Base-by-base conservation (phyloP, 2,329 filamentous ascomycete genomes). In the Bipolaris bicolor region DNA sequence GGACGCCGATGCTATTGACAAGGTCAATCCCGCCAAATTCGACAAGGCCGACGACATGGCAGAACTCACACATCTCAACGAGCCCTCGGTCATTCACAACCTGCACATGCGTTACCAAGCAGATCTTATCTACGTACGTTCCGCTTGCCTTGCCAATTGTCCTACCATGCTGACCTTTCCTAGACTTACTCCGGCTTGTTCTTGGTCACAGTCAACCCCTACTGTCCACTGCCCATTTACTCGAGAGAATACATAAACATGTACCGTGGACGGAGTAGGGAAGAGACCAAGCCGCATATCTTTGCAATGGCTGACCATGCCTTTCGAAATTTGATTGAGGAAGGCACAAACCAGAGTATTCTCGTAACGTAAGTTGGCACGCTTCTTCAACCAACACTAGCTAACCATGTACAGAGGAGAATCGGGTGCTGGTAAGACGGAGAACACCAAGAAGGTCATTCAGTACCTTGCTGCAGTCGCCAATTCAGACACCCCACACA, bases 1-100 rank as follows among this genome's bases (percentile, higher is more conserved):
- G 49, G 89, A 94, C 65, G 80, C 86, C 49, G 93, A 98, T 69
- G 90, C 88, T 68, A 92, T 97, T 66, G 96, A 99, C 83, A 98
- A 97, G 79, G 96, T 99, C 81, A 99, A 99, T 78, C 95, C 95
- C 45, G 94, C 94, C 71, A 99, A 99, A 76, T 99, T 99, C 80
- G 95, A 99, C 84, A 99, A 97, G 79, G 94, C 94, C 63, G 92
- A 96, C 80, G 96, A 99, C 77, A 99, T 99, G 95, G 95, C 96
- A 22, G 95, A 99, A 77, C 84, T 99, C 72, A 99, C 95, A 5
- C 95, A 99, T 77, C 82, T 99, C 63, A 99, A 99, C 78, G 95
- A 99, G 79, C 91, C 94, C 20, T 98, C 95, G 0, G 95, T 99
- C 49, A 93, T 99, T 49, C 93, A 99, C 80, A 99, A 99, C 74